Percentiles rank a stretch among this genome's conserved stretches.
phyloP scores from a whole-genome alignment of 176 grass and related monocot species.

The Neostapfia colusana region DNA sequence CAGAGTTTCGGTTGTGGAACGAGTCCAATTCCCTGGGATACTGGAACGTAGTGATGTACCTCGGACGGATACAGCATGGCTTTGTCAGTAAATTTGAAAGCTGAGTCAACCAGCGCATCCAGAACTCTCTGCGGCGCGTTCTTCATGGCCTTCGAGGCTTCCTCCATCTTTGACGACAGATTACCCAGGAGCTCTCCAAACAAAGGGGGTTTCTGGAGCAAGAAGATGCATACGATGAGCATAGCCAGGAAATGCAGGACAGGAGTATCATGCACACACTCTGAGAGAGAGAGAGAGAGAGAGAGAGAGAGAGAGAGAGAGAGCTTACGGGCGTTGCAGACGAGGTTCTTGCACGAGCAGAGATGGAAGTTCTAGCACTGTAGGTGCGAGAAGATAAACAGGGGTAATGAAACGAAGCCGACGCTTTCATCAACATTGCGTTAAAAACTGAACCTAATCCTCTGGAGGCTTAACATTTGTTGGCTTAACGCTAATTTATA shows the following conservation, averaged over 20 bases:
- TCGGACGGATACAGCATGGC: constrained; percentile 37
- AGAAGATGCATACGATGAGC: neutral
- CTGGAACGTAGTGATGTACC: constrained; percentile 14
- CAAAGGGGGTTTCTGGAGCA: constrained; percentile 30
- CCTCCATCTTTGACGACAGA: constrained; percentile 18
- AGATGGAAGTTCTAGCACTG: neutral
- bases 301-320: neutral
- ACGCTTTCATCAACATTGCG: neutral
- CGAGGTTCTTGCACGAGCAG: constrained; percentile 4
- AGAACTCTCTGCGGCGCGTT: constrained; percentile 19
- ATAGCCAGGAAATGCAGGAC: neutral
- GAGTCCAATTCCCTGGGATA: neutral
- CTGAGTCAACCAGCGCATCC: constrained; percentile 45
- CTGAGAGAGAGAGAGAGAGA: neutral
- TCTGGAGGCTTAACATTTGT: neutral
- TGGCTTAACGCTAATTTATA: constrained; percentile 15
- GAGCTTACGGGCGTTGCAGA: constrained; percentile 4
- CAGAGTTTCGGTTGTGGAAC: neutral
- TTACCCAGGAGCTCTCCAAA: constrained; percentile 9
- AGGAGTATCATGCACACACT: neutral
- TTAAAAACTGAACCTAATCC: neutral
- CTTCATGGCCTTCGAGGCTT: constrained; percentile 36
- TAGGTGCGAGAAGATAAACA: neutral
- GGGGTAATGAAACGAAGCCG: neutral
- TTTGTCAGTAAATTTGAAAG: constrained; percentile 43